A percentile compares a stretch with the other conserved stretches of the same genome.
Evolutionary conservation across 495 filamentous ascomycete species (phyloP).

Genomic region (Podospora sp.): DNA sequence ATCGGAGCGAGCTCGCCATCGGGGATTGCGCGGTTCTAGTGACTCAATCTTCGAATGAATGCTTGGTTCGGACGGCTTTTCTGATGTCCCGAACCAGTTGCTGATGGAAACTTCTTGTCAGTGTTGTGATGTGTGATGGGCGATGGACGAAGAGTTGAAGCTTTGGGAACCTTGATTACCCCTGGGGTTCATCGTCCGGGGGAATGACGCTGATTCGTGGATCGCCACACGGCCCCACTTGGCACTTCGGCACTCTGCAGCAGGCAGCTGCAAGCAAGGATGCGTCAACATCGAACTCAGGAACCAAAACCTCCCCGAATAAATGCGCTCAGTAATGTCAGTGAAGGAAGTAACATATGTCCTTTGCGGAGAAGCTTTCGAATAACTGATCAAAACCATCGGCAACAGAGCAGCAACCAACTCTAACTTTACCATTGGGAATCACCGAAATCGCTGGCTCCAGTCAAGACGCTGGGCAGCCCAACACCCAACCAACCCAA

Average conservation of each 20-base stretch:
- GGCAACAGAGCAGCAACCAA: no score
- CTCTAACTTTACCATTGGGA: not conserved
- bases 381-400: no score
- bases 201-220: not conserved
- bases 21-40: not conserved
- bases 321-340: not conserved
- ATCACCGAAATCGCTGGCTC: not conserved
- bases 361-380: no score
- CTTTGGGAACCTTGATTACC: not conserved
- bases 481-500: no score
- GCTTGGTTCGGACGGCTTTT: not conserved
- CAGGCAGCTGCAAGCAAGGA: not conserved
- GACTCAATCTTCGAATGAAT: not conserved
- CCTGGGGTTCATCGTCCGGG: not conserved
- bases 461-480: no score
- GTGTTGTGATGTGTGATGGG: not conserved
- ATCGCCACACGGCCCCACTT: not conserved
- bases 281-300: not conserved
- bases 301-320: not conserved
- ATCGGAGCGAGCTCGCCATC: constrained; percentile 23
- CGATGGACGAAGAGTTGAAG: not conserved
- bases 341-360: constrained; percentile 6
- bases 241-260: not conserved
- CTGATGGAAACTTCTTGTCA: not conserved
- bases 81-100: not conserved